These are phyloP conservation scores for Leccinellum luteum DNA, from an alignment of 768 basidiomycete species.

Conservation along the genomic window DNA sequence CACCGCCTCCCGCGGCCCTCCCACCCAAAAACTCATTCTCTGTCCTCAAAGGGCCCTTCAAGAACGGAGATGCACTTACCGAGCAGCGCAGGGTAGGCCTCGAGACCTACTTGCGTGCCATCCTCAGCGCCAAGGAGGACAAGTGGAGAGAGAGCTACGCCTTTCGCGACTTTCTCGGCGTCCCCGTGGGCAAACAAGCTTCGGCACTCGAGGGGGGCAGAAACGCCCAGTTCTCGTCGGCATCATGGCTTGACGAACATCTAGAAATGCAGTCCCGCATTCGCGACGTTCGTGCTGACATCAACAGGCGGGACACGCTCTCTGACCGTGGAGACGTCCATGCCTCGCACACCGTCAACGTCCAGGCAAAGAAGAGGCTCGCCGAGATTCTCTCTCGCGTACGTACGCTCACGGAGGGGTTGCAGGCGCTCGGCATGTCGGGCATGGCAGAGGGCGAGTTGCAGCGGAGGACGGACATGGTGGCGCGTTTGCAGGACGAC, in stretches of 20 bases:
- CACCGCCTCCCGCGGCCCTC: conserved; percentile 74
- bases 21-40: conserved; percentile 84
- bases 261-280: conserved; percentile 70
- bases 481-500: conserved; percentile 85
- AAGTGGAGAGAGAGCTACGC: conserved; percentile 77
- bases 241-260: conserved; percentile 92
- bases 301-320: conserved; percentile 86
- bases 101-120: conserved; percentile 83
- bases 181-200: conserved; percentile 63
- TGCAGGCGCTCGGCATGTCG: conserved; percentile 59
- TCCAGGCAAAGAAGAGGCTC: conserved; percentile 83
- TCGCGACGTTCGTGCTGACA: conserved; percentile 79
- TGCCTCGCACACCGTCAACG: conserved; percentile 74
- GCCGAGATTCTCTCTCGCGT: conserved; percentile 76
- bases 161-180: conserved; percentile 85
- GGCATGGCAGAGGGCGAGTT: conserved; percentile 93
- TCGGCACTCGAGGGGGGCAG: conserved; percentile 22
- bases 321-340: conserved; percentile 70
- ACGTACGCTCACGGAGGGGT: conserved; percentile 63
- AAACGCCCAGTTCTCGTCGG: conserved; percentile 59
- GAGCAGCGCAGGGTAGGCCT: conserved; percentile 77
- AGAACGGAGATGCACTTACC: conserved; percentile 54
- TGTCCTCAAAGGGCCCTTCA: conserved; percentile 54
- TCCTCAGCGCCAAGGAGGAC: conserved; percentile 77
- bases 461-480: conserved; percentile 84